These are phyloP conservation scores for Phylloporus sp. DNA, from an alignment of 1,284 basidiomycete genomes.

Conservation along the genomic window DNA sequence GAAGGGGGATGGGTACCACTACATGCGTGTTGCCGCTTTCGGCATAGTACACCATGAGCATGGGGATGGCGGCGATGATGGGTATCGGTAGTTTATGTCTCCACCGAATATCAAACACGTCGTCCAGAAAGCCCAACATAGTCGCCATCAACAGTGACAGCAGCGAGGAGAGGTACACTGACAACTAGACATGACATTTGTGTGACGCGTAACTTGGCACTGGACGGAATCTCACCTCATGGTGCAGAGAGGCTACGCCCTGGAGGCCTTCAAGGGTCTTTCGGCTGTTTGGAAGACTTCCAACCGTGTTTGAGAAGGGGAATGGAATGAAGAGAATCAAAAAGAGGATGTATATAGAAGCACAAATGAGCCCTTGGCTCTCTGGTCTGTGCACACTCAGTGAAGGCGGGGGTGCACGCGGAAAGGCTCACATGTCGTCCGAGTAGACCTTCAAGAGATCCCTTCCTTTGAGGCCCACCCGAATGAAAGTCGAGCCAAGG, in stretches of 20 bases:
- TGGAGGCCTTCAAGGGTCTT: conserved; percentile 62
- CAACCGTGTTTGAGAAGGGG: conserved; percentile 80
- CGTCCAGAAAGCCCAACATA: conserved; percentile 94
- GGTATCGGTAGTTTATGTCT: conserved; percentile 97
- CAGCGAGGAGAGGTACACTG: conserved; percentile 92
- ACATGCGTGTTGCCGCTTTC: conserved; percentile 93
- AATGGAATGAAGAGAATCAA: conserved; percentile 91
- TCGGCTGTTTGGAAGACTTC: conserved; percentile 51
- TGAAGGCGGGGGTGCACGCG: not conserved
- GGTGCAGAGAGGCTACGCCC: conserved; percentile 85
- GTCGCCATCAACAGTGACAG: conserved; percentile 92
- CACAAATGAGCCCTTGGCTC: conserved; percentile 90
- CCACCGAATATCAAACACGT: conserved; percentile 99
- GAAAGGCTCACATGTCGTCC: conserved; percentile 72
- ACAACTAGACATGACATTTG: conserved; percentile 61
- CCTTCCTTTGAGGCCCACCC: conserved; percentile 79
- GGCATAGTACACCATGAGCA: conserved; percentile 96
- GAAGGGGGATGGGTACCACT: conserved; percentile 88
- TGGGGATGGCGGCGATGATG: conserved; percentile 92
- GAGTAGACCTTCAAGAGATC: conserved; percentile 83
- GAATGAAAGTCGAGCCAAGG: conserved; percentile 77
- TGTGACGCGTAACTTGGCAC: not conserved
- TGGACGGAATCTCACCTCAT: conserved; percentile 66
- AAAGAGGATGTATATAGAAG: conserved; percentile 86
- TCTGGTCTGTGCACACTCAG: conserved; percentile 75